Base-by-base conservation (phyloP, 495 filamentous ascomycete species). In the Xylaria cubensis region DNA sequence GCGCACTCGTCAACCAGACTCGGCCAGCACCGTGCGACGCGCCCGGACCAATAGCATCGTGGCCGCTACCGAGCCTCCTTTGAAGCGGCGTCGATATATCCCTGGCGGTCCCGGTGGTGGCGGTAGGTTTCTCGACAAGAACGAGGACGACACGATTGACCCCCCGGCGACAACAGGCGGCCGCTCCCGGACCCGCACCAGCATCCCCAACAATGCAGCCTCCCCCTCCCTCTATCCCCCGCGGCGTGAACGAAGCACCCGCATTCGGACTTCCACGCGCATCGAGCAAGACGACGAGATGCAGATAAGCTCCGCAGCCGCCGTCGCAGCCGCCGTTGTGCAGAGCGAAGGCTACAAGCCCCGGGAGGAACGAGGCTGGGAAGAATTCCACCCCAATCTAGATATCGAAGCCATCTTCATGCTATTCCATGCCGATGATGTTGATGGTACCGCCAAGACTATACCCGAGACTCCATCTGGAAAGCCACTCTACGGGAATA, bases 281-380 rank as follows among this genome's bases (percentile, higher is more conserved):
- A 78, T 81, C 32, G 82, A 85, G 32, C 80, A 82, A 29, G 78
- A 79, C 41, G 81, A 88, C 72, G 86, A 85, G 74, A 82, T 94
- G 79, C 85, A 84, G 66, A 85, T 91, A 71, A 92, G 89, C 74
- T 95, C 93, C 21, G 93, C 94, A 26, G 94, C 94, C 32, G 93
- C 94, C 10, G 93, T 93, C 24, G 92, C 92, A 5, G 92, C 93
- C 48, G 94, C 94, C 32, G 88, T 94, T 32, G 93, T 93, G 62
- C 92, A 95, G 74, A 94, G 91, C 72, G 95, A 98, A 83, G 94
- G 94, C 19, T 98, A 97, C 82, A 98, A 99, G 78, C 96, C 96
- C 3, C 87, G 96, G 70, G 96, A 99, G 80, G 96, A 99, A 81
- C 90, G 95, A 68, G 92, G 93, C 17, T 99, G 95, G 92, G 93